A percentile compares a stretch with the other conserved stretches of the same genome.
These are phyloP conservation scores for Immersiella caudata DNA, from an alignment of 495 filamentous ascomycete genomes.

Conservation along the genomic window DNA sequence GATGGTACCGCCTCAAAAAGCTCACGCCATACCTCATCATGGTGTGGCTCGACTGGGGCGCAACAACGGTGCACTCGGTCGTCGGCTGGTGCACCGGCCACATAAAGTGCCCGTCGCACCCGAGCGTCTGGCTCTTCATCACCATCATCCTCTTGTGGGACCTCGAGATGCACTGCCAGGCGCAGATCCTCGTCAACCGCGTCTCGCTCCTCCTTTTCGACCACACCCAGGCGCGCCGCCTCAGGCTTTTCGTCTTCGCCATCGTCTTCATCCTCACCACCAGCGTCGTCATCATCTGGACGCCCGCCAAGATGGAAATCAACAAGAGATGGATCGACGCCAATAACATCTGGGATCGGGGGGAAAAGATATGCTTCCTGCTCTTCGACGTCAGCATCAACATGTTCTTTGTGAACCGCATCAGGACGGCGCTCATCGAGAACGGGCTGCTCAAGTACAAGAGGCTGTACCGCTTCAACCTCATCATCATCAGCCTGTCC, in stretches of 20 bases:
- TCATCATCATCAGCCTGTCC: slow-evolving; percentile 44
- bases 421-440: slow-evolving; percentile 43
- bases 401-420: slow-evolving; percentile 45
- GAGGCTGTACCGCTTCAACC: slow-evolving; percentile 46
- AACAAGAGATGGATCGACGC: slow-evolving; percentile 22
- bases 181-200: slow-evolving; percentile 48
- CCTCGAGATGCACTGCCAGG: slow-evolving; percentile 38
- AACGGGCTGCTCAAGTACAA: slow-evolving; percentile 51
- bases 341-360: slow-evolving; percentile 50
- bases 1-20: slow-evolving; percentile 3
- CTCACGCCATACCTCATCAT: slow-evolving; percentile 9
- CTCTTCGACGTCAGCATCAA: slow-evolving; percentile 47
- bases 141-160: slow-evolving; percentile 23
- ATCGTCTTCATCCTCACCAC: slow-evolving; percentile 41
- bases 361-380: slow-evolving; percentile 48
- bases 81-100: slow-evolving; percentile 17
- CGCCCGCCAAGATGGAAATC: slow-evolving; percentile 38
- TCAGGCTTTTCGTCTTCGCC: slow-evolving; percentile 37
- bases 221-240: slow-evolving; percentile 14
- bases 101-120: not conserved
- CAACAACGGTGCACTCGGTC: not conserved
- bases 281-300: slow-evolving; percentile 47
- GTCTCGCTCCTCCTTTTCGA: slow-evolving; percentile 38
- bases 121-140: slow-evolving; percentile 7
- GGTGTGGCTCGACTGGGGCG: slow-evolving; percentile 10